Evolutionary conservation across 345 rosid genomes (phyloP).

Genomic region (Cardamine occulta): DNA sequence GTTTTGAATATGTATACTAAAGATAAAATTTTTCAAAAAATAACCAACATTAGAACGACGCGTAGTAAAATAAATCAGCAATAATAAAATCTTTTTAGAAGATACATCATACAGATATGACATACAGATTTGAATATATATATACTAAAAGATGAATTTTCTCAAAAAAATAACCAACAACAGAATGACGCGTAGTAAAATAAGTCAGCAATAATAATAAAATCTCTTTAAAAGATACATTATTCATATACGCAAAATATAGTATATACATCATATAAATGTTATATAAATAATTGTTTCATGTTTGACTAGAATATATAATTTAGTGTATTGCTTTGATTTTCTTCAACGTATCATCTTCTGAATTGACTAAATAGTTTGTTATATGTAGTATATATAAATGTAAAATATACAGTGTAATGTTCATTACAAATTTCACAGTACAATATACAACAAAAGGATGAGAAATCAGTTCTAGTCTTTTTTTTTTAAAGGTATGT

Average conservation of each 20-base stretch:
- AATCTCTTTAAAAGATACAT: neutral
- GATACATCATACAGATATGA: neutral
- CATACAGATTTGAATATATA: neutral
- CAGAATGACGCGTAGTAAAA: neutral
- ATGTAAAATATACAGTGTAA: neutral
- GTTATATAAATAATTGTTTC: neutral
- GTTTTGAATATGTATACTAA: no score
- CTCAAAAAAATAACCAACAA: neutral
- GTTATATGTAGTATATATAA: neutral
- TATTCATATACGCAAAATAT: neutral
- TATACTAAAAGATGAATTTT: no score
- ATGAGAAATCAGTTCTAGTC: neutral
- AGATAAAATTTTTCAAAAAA: no score
- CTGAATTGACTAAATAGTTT: neutral
- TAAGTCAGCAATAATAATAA: neutral
- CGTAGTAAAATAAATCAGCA: neutral
- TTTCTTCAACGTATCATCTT: neutral
- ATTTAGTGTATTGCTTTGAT: neutral
- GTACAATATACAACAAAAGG: neutral
- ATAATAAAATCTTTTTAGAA: no score
- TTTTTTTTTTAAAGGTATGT: no score
- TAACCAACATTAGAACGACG: no score
- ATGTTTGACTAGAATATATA: neutral
- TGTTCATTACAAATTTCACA: neutral
- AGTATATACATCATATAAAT: neutral